Evolutionary conservation across 2,329 filamentous ascomycete genomes (phyloP), one percentile per base, ranked within the genome.

Genomic region (Xylogone sp.): DNA sequence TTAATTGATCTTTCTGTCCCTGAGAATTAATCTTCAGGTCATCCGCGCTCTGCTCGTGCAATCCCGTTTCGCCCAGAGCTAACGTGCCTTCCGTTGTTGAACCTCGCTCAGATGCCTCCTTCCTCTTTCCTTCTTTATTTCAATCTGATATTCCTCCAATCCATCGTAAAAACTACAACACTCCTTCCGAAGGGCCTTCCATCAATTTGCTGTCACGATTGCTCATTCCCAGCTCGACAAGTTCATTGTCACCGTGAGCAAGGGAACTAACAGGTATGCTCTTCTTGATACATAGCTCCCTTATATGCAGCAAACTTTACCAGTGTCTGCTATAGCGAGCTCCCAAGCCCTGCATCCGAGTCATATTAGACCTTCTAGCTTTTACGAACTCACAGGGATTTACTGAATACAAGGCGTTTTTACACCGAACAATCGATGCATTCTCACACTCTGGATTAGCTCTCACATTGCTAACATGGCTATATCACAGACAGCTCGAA

Each of bases 171-270:
- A 48, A 42, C 24, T 6, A 27, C 24, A 27, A 27, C 10, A 27
- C 24, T 6, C 24, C 27, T 24, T 52, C 42, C 48, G 44, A 48
- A 56, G 58, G 51, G 10, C 6, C 24, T 53, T 51, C 58, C 55
- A 53, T 57, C 49, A 46, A n/a, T 44, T 49, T 48, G 49, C 54
- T 56, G 53, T 57, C 49, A 53, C 59, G 49, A 59, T 60, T 62
- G 60, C 61, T 62, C 60, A 59, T 62, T 59, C 57, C 54, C 47
- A 43, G 18, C 43, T 45, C 20, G 20, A 8, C 43, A 20, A 5
- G 22, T 45, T n/a, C 20, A 27, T 27, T 45, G 10, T 45, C 24
- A n/a, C 43, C 13, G 27, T 39, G 13, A 39, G 34, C 5, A 39
- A 16, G n/a, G 34, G n/a, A 39, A 4, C n/a, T 16, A 7, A 39